Evolutionary conservation across 2,329 filamentous ascomycete genomes (phyloP), one percentile per base, ranked within the genome.

Genomic region (Dothideomycetes sp.): DNA sequence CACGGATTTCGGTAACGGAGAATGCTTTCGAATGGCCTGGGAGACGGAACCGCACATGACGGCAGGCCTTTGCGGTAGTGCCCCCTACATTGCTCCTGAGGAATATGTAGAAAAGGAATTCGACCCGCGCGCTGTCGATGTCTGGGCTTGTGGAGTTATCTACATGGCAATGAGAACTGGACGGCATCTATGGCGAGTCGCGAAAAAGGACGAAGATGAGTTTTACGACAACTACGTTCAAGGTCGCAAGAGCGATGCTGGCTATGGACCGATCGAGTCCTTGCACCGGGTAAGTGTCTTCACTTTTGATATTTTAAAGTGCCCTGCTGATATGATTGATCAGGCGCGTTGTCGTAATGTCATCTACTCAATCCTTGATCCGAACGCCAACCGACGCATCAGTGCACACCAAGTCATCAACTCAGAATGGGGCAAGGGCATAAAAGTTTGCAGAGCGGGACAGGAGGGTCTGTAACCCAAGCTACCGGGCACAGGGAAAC

Each of bases 81-180:
- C 89, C 16, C 91, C 91, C 0, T 98, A 98, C 57, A 98, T 98
- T 50, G 85, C 91, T 1, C 91, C 91, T 0, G 91, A 98, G 59
- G 91, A 98, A 60, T 98, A 98, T 54, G 77, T 80, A 2, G 88
- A 94, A 57, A 87, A 81, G 59, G 91, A 98, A 58, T 98, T 98
- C 49, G 91, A 98, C 56, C 91, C 91, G 19, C 77, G 91, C 42
- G 89, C 91, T n/a, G 89, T 98, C 36, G 91, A 98, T 55, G 82
- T 96, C 11, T 98, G 91, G 91, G 91, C 91, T 17, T 94, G 87
- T 45, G 91, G 91, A 57, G 91, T 98, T 37, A 98, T 98, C 44
- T 98, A 98, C 66, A 98, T 98, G 91, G 91, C 91, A 11, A 98
- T 98, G 91, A 76, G 91, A 43, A 96, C 89, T 2, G 91, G 91